Percentiles rank a stretch among this genome's conserved stretches.
phyloP scores from a whole-genome alignment of 2,329 filamentous ascomycete genomes.

The Ceratocystis diversiconidia region DNA sequence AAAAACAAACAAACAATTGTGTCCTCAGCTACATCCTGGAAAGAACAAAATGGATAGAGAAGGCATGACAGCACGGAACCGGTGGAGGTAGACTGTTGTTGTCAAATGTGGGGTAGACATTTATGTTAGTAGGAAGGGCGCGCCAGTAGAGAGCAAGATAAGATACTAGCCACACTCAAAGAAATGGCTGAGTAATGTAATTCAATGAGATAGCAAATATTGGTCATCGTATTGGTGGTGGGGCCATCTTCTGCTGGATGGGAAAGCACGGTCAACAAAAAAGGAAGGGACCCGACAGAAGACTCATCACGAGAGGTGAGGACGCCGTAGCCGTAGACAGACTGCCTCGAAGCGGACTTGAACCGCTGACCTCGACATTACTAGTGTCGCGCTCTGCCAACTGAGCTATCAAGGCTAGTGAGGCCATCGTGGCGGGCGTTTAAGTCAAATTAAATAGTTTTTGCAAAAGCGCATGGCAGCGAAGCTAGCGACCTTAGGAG shows the following conservation, averaged over 20 bases:
- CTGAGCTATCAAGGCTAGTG: slow-evolving; percentile 3
- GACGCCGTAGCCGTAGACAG: too few species aligned
- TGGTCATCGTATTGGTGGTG: background rate
- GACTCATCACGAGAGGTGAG: background rate
- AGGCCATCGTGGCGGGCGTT: background rate
- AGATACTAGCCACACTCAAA: background rate
- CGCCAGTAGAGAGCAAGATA: background rate
- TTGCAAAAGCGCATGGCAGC: too few species aligned
- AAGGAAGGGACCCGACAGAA: background rate
- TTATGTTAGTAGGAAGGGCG: background rate
- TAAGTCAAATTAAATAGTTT: background rate
- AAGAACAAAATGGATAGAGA: background rate
- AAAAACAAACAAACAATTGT: background rate
- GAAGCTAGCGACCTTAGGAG: too few species aligned
- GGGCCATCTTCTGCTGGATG: background rate
- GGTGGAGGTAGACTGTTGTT: background rate
- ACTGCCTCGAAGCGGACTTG: slow-evolving; percentile 14
- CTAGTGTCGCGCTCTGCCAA: slow-evolving; percentile 16
- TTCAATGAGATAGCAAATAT: background rate
- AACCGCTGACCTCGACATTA: slow-evolving; percentile 17
- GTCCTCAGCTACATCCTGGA: background rate
- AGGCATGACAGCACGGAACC: background rate
- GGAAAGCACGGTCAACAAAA: background rate
- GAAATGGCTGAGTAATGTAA: too few species aligned
- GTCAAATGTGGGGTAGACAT: background rate